Evolutionary conservation across 192 early-diverging fungal genomes (phyloP).

Genomic region (Coemansia sp.): DNA sequence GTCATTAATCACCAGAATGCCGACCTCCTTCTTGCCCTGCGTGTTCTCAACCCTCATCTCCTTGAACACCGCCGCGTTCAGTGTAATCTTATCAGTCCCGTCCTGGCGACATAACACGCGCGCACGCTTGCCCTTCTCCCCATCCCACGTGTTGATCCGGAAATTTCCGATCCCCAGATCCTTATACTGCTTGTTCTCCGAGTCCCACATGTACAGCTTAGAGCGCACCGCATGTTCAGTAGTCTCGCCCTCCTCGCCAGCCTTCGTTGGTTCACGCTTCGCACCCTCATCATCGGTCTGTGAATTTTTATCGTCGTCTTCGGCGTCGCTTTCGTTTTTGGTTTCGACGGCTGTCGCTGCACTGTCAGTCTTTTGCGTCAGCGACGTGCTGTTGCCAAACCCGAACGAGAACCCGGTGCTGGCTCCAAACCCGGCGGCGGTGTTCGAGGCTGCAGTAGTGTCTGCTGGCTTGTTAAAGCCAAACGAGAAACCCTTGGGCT

Average conservation of each 20-base stretch:
- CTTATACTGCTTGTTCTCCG: constrained; percentile 23
- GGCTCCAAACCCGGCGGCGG: constrained; percentile 7
- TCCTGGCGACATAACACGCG: constrained; percentile 53
- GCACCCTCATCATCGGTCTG: background rate
- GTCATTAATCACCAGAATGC: constrained; percentile 32
- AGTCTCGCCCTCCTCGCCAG: constrained; percentile 51
- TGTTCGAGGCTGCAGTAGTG: background rate
- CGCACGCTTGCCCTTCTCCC: constrained; percentile 13
- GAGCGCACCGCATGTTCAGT: constrained; percentile 35
- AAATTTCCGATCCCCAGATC: constrained; percentile 48
- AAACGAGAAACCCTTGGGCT: constrained; percentile 40
- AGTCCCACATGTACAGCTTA: constrained; percentile 49
- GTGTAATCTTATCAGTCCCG: constrained; percentile 43
- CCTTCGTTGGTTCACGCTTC: constrained; percentile 21
- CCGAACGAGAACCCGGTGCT: constrained; percentile 36
- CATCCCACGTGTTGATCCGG: constrained; percentile 34
- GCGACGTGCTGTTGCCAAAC: constrained; percentile 11
- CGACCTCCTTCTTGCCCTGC: constrained; percentile 40
- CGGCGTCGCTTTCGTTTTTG: constrained; percentile 8
- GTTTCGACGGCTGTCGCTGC: background rate
- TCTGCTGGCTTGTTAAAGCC: constrained; percentile 15
- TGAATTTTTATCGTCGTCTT: constrained; percentile 10
- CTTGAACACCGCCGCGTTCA: constrained; percentile 50
- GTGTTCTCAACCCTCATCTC: constrained; percentile 39
- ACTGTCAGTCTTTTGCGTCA: constrained; percentile 2